Percentiles rank a stretch among this genome's conserved stretches.
Evolutionary conservation across 75 land plant genomes (phyloP).

Genomic region (Chamaecyparis obtusa): DNA sequence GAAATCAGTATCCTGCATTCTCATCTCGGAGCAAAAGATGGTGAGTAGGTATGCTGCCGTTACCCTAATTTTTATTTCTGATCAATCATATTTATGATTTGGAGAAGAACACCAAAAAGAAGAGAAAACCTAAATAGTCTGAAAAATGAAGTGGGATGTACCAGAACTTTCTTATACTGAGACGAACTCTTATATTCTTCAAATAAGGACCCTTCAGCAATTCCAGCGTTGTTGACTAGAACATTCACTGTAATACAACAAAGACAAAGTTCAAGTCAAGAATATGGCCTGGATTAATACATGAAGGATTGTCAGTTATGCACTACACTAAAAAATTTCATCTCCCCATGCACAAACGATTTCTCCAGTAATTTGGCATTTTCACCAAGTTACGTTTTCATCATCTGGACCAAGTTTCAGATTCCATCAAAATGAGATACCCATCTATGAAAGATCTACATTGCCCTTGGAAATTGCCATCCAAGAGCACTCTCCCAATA

Average conservation of each 20-base stretch:
- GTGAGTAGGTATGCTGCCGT: not conserved
- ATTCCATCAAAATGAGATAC: not conserved
- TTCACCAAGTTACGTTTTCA: not conserved
- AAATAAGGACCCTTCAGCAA: constrained; percentile 21
- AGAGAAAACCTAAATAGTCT: not conserved
- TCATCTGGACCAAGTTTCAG: not conserved
- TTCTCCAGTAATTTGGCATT: not conserved
- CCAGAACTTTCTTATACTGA: constrained; percentile 19
- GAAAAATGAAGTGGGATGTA: constrained; percentile 8
- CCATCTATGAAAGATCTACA: not conserved
- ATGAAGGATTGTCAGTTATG: not conserved
- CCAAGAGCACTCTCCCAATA: not conserved
- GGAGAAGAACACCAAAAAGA: not conserved
- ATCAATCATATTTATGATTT: not conserved
- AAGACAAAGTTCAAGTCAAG: not conserved
- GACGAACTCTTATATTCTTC: constrained; percentile 18
- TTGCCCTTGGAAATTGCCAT: not conserved
- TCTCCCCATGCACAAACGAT: not conserved
- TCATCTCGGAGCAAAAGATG: not conserved
- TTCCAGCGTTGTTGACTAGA: constrained; percentile 45
- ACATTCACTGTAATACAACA: constrained; percentile 26
- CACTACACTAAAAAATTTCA: not conserved
- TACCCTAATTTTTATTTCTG: not conserved
- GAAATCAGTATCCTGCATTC: constrained; percentile 34
- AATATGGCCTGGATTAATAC: not conserved